phyloP scores from a whole-genome alignment of 345 rosid species.

The Melastoma malabathricum region DNA sequence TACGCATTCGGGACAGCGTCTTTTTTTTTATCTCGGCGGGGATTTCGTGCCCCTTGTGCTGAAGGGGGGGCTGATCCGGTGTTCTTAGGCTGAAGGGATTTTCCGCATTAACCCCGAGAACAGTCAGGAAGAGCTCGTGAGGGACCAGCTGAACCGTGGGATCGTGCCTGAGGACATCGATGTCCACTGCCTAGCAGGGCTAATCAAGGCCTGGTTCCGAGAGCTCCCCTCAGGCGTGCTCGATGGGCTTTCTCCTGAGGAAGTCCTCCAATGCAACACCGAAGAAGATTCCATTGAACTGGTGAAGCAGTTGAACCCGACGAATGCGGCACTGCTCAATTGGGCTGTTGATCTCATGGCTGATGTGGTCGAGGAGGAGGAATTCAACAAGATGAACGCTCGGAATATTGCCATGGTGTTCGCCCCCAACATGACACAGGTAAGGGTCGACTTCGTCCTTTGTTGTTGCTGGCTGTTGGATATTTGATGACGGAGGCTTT shows the following conservation, averaged over 20 bases:
- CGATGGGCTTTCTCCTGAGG: conserved; percentile 87
- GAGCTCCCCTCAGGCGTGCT: conserved; percentile 95
- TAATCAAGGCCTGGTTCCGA: conserved; percentile 95
- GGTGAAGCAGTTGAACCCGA: conserved; percentile 70
- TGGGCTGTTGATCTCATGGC: conserved; percentile 96
- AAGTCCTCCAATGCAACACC: conserved; percentile 74
- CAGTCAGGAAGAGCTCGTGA: conserved; percentile 80
- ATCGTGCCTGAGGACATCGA: conserved; percentile 73
- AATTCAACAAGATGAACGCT: conserved; percentile 83
- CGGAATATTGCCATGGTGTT: conserved; percentile 94
- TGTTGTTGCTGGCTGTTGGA: neutral
- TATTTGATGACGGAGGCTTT: neutral
- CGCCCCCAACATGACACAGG: conserved; percentile 97
- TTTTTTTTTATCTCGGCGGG: neutral
- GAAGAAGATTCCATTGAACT: conserved; percentile 67
- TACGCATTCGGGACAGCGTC: conserved; percentile 6
- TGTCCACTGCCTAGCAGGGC: conserved; percentile 90
- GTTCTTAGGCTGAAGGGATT: conserved; percentile 63
- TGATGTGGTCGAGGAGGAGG: conserved; percentile 90
- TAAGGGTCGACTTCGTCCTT: conserved; percentile 3
- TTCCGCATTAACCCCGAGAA: conserved; percentile 96
- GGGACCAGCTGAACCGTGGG: conserved; percentile 86
- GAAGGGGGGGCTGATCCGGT: too few relatives aligned
- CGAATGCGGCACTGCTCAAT: conserved; percentile 71
- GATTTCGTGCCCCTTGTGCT: neutral